These are phyloP conservation scores for Pouteria campechiana DNA, from an alignment of 179 eudicot species.

Conservation along the genomic window DNA sequence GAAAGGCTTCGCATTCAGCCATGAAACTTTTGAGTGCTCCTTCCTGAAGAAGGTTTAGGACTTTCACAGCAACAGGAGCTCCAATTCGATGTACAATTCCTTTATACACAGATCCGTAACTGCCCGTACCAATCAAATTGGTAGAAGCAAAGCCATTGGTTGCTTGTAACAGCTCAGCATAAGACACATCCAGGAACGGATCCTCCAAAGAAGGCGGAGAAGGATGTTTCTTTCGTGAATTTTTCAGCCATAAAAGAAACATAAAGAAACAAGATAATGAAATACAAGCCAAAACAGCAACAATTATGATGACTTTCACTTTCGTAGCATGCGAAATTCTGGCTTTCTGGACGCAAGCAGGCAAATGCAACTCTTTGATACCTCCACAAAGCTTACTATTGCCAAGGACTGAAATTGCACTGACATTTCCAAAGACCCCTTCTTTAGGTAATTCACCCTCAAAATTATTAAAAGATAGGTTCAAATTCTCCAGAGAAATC, in stretches of 20 bases:
- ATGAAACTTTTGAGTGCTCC: no score
- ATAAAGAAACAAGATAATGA: no score
- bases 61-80: no score
- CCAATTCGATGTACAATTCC: no score
- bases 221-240: neutral
- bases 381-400: constrained; percentile 11
- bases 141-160: constrained; percentile 3
- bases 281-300: no score
- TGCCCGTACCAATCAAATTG: no score
- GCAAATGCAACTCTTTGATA: neutral
- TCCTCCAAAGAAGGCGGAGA: neutral
- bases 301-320: no score
- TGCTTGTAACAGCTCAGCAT: neutral
- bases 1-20: no score
- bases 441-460: constrained; percentile 2
- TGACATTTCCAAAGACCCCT: constrained; percentile 1
- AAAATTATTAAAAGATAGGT: constrained; percentile 1
- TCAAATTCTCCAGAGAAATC: neutral
- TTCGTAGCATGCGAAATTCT: no score
- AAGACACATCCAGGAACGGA: neutral
- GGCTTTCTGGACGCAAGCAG: neutral
- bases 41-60: no score
- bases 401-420: neutral
- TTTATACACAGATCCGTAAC: no score
- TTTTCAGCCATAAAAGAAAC: neutral